These are phyloP conservation scores for Tuber melanosporum DNA, from an alignment of 495 filamentous ascomycete species.

Conservation along the genomic window DNA sequence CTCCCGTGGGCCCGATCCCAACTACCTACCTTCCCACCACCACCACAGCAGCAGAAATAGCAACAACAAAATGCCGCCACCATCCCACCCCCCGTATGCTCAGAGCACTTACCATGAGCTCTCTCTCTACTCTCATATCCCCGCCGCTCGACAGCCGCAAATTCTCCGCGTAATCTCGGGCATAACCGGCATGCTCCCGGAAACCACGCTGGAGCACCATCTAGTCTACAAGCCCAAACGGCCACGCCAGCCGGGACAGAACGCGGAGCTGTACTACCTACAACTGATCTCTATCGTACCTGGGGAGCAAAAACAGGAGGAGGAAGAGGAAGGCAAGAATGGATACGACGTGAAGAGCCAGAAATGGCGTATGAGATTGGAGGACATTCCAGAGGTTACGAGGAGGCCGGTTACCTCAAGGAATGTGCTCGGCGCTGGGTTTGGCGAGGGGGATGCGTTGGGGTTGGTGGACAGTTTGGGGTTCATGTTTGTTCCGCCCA, in stretches of 20 bases:
- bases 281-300: slow-evolving; percentile 43
- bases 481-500: slow-evolving; percentile 43
- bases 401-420: slow-evolving; percentile 44
- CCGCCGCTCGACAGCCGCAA: slow-evolving; percentile 49
- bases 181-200: slow-evolving; percentile 60
- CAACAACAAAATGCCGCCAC: slow-evolving; percentile 20
- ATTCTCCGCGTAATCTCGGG: slow-evolving; percentile 63
- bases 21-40: neutral
- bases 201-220: slow-evolving; percentile 54
- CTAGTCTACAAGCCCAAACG: slow-evolving; percentile 60
- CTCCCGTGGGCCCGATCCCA: neutral
- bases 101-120: slow-evolving; percentile 48
- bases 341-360: slow-evolving; percentile 42
- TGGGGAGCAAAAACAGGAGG: slow-evolving; percentile 1
- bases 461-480: slow-evolving; percentile 45
- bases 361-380: slow-evolving; percentile 44
- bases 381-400: slow-evolving; percentile 47
- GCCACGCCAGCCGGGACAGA: slow-evolving; percentile 37
- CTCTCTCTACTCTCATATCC: slow-evolving; percentile 49
- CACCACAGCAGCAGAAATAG: neutral
- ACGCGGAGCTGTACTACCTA: slow-evolving; percentile 45
- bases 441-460: slow-evolving; percentile 44
- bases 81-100: slow-evolving; percentile 28
- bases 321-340: slow-evolving; percentile 3
- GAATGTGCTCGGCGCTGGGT: slow-evolving; percentile 41